phyloP scores from a whole-genome alignment of 2,329 filamentous ascomycete species.

The Chaetomium sp. region DNA sequence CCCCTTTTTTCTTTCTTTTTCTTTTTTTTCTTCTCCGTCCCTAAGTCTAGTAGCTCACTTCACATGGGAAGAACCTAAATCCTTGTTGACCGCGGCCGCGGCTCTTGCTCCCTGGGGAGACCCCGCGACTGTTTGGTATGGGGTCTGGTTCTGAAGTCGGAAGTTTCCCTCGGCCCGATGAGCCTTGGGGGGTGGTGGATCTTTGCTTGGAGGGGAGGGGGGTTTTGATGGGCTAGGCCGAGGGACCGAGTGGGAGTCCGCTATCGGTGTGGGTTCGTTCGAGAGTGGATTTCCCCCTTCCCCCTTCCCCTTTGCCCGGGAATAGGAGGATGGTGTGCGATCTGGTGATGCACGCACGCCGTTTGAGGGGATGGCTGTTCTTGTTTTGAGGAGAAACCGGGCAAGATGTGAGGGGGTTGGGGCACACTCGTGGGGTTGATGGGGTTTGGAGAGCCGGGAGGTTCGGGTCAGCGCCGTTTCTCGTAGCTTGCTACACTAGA shows the following conservation, averaged over 20 bases:
- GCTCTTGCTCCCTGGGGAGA: neutral
- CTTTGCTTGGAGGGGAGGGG: neutral
- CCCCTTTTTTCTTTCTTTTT: neutral
- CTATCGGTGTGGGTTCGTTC: neutral
- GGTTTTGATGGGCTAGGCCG: neutral
- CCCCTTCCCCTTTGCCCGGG: neutral
- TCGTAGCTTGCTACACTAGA: neutral
- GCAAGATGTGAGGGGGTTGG: neutral
- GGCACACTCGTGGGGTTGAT: neutral
- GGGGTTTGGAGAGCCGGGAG: neutral
- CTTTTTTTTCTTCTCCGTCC: neutral
- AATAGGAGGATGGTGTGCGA: neutral
- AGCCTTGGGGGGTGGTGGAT: neutral
- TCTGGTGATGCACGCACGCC: no score
- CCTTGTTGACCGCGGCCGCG: no score
- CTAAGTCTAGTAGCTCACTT: neutral
- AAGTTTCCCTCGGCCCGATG: neutral
- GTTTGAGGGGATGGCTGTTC: neutral
- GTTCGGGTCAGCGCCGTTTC: neutral
- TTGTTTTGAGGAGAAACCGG: neutral
- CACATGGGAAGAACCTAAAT: neutral
- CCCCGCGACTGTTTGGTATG: neutral
- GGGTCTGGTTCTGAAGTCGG: neutral
- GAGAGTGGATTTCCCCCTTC: neutral
- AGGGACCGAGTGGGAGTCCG: neutral